phyloP scores from a whole-genome alignment of 1,284 basidiomycete species.

The Amylostereum chailletii region DNA sequence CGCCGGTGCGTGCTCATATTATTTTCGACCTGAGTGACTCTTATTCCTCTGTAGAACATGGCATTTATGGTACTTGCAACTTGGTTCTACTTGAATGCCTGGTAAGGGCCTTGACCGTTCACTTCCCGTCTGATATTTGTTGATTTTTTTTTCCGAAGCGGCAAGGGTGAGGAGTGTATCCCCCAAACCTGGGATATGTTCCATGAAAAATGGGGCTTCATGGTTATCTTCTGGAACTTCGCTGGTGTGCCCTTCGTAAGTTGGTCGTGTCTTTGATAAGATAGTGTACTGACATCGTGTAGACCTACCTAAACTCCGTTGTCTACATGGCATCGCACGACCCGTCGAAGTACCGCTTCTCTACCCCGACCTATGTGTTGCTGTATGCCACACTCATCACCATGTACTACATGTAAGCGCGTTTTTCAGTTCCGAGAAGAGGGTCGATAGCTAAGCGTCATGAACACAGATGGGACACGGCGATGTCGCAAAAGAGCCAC shows the following conservation, averaged over 20 bases:
- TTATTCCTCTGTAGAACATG: slow-evolving; percentile 65
- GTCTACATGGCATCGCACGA: slow-evolving; percentile 98
- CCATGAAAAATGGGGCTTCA: slow-evolving; percentile 94
- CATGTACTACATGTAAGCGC: slow-evolving; percentile 75
- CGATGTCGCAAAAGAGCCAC: slow-evolving; percentile 95
- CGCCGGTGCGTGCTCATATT: slow-evolving; percentile 50
- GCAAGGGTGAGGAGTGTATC: slow-evolving; percentile 93
- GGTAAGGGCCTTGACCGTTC: slow-evolving; percentile 35
- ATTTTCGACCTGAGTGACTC: background rate
- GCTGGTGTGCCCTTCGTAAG: slow-evolving; percentile 84
- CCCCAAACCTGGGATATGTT: slow-evolving; percentile 99
- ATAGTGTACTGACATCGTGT: slow-evolving; percentile 5
- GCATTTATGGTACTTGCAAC: slow-evolving; percentile 95
- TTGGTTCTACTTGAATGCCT: slow-evolving; percentile 95
- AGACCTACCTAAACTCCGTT: slow-evolving; percentile 95
- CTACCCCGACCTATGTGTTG: slow-evolving; percentile 63
- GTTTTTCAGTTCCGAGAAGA: background rate
- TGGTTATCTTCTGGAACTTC: slow-evolving; percentile 98
- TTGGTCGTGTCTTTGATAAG: slow-evolving; percentile 5
- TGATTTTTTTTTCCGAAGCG: slow-evolving; percentile 22
- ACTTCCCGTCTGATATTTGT: background rate
- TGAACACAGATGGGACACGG: slow-evolving; percentile 72
- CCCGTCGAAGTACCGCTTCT: slow-evolving; percentile 82
- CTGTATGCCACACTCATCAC: slow-evolving; percentile 72
- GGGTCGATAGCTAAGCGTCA: slow-evolving; percentile 7